Conservation (phyloP, 2,329 filamentous ascomycete genomes). For the Coniochaeta sp. region DNA sequence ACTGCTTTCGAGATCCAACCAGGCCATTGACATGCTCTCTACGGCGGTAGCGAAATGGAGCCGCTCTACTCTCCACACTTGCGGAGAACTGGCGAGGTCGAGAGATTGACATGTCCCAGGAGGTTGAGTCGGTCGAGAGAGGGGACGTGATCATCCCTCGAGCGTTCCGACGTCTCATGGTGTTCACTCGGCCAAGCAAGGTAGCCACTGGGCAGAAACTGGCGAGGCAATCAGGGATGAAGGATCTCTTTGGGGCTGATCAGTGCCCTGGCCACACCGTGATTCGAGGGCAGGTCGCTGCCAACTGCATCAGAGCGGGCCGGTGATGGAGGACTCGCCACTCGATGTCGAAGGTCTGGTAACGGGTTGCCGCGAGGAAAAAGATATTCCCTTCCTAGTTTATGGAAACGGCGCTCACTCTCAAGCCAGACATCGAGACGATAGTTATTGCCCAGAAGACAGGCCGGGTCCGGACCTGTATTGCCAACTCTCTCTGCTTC, state of each 20-base stretch:
- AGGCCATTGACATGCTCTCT: background rate
- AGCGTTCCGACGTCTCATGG: background rate
- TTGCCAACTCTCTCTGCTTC: background rate
- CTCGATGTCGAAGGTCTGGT: no score
- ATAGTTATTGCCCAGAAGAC: background rate
- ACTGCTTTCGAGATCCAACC: background rate
- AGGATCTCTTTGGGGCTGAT: no score
- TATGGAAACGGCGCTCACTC: background rate
- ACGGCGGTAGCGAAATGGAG: background rate
- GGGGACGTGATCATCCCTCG: background rate
- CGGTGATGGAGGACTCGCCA: no score
- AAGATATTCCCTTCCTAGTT: background rate
- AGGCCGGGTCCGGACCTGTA: background rate
- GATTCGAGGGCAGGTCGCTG: no score
- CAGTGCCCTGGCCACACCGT: no score
- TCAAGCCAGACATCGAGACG: no score
- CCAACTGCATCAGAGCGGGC: no score
- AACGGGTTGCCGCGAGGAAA: no score
- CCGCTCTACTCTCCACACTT: background rate
- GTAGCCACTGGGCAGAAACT: no score
- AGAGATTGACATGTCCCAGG: background rate
- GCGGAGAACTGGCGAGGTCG: background rate
- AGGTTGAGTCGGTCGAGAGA: background rate
- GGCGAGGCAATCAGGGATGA: no score
- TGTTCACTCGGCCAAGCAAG: background rate